Conservation (phyloP, 1,139 yeast species). For the Scheffersomyces stambukii region DNA sequence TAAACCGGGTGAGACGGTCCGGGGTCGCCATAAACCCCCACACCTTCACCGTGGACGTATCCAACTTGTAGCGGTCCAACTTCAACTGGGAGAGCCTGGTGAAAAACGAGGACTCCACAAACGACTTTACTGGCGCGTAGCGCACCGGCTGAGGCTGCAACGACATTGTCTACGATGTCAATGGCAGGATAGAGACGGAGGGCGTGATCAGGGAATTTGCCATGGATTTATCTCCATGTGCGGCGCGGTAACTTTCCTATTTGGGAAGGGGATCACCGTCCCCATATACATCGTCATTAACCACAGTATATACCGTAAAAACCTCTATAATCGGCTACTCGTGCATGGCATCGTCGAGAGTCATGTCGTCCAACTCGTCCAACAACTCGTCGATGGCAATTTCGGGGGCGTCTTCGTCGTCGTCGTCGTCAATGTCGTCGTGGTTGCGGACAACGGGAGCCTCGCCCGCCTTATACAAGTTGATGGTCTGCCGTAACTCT, state of each 20-base stretch:
- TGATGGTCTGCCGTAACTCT: slow-evolving; percentile 87
- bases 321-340: too few relatives aligned
- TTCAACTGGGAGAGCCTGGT: slow-evolving; percentile 64
- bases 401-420: slow-evolving; percentile 72
- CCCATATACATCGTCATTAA: too few relatives aligned
- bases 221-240: too few relatives aligned
- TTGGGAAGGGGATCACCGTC: too few relatives aligned
- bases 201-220: too few relatives aligned
- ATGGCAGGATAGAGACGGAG: too few relatives aligned
- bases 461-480: slow-evolving; percentile 70
- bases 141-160: too few relatives aligned
- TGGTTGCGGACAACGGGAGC: too few relatives aligned
- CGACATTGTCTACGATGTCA: too few relatives aligned
- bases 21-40: slow-evolving; percentile 34
- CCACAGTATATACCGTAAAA: too few relatives aligned
- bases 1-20: slow-evolving; percentile 31
- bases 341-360: slow-evolving; percentile 49
- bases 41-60: slow-evolving; percentile 41
- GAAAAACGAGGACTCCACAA: slow-evolving; percentile 84
- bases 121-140: too few relatives aligned
- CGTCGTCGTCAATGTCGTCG: slow-evolving; percentile 33
- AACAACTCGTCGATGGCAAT: slow-evolving; percentile 77
- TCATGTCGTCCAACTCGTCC: slow-evolving; percentile 93
- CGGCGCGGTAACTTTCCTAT: too few relatives aligned
- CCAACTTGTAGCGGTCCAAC: slow-evolving; percentile 62